Evolutionary conservation across 2,329 filamentous ascomycete genomes (phyloP).

Genomic region (Magnaporthiopsis incrustans): DNA sequence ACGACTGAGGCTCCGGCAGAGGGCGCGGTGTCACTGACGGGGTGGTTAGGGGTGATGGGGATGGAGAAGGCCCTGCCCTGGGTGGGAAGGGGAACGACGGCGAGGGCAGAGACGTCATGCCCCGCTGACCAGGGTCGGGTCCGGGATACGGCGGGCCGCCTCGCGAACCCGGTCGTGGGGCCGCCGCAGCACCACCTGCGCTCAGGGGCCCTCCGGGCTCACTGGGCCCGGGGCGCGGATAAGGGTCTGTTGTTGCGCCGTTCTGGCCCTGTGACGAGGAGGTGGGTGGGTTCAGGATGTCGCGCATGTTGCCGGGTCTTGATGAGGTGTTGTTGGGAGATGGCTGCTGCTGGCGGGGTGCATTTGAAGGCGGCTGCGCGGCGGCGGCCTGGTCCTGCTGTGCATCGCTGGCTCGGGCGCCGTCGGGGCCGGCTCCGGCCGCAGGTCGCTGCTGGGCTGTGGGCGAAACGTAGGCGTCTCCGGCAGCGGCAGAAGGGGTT

Average conservation of each 20-base stretch:
- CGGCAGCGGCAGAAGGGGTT: background rate
- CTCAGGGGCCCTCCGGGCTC: background rate
- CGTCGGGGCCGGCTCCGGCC: background rate
- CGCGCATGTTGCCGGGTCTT: conserved; percentile 11
- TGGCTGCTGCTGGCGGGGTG: conserved; percentile 7
- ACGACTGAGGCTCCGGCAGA: background rate
- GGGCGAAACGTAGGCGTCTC: background rate
- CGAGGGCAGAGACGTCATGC: background rate
- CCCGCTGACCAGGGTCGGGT: background rate
- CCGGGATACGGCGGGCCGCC: conserved; percentile 9
- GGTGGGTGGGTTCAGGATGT: background rate
- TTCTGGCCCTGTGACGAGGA: background rate
- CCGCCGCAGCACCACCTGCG: background rate
- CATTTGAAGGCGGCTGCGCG: background rate
- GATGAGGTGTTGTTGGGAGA: conserved; percentile 13
- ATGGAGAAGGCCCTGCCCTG: background rate
- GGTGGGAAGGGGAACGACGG: background rate
- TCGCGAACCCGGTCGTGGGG: conserved; percentile 8
- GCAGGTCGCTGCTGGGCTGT: background rate
- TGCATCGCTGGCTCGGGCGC: background rate
- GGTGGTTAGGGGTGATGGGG: background rate
- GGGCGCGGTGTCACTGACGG: background rate
- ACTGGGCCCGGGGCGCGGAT: background rate
- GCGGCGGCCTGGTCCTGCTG: background rate
- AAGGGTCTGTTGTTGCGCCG: background rate